These are phyloP conservation scores for Epichloe sp. DNA, from an alignment of 2,329 filamentous ascomycete species.

Conservation along the genomic window DNA sequence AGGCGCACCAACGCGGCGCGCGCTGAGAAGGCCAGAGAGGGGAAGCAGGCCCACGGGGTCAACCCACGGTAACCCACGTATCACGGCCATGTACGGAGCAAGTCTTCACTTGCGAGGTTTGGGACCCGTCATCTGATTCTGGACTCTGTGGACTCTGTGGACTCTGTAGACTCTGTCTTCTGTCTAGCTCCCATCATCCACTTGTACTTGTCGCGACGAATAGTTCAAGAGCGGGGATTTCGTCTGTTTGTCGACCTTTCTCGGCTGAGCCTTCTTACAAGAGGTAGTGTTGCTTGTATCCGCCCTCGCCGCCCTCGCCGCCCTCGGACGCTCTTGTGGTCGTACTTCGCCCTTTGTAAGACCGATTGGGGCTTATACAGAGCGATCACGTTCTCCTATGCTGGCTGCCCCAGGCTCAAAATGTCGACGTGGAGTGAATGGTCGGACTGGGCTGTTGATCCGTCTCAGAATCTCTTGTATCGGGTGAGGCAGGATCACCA, in stretches of 20 bases:
- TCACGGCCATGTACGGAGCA: neutral
- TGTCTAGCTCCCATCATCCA: neutral
- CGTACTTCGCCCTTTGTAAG: neutral
- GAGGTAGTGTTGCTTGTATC: conserved; percentile 1
- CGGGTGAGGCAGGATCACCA: conserved; percentile 12
- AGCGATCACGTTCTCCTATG: neutral
- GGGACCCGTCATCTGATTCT: neutral
- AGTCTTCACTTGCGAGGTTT: neutral
- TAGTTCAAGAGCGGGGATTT: neutral
- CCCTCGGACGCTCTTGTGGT: neutral
- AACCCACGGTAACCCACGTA: conserved; percentile 4
- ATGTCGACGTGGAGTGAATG: conserved; percentile 13
- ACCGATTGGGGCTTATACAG: conserved; percentile 1
- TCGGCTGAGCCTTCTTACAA: conserved; percentile 6
- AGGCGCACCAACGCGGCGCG: conserved; percentile 4
- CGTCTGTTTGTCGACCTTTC: neutral
- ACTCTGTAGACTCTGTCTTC: neutral
- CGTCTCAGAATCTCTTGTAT: conserved; percentile 9
- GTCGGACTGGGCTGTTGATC: conserved; percentile 16
- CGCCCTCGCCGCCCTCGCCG: neutral
- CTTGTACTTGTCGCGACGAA: neutral
- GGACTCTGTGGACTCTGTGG: neutral
- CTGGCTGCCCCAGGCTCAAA: neutral
- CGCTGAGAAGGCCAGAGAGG: conserved; percentile 4
- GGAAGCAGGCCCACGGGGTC: conserved; percentile 3